A percentile compares a stretch with the other conserved stretches of the same genome.
These are phyloP conservation scores for Albatrellus ellisii DNA, from an alignment of 768 basidiomycete species.

Conservation along the genomic window DNA sequence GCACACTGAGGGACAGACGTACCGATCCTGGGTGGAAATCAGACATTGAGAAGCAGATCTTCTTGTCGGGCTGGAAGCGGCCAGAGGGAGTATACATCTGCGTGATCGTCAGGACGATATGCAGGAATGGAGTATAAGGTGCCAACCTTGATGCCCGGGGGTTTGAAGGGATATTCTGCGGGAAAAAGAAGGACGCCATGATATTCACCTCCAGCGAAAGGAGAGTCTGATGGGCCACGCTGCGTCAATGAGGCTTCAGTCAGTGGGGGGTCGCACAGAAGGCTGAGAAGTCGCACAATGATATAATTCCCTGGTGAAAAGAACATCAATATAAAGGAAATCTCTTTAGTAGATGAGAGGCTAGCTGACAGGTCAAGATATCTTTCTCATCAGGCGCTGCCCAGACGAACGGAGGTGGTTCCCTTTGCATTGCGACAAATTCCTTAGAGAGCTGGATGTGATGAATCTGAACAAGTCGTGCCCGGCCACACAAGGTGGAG, in stretches of 20 bases:
- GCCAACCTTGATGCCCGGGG: slow-evolving; percentile 87
- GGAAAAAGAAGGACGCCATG: slow-evolving; percentile 90
- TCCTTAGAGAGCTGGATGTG: slow-evolving; percentile 63
- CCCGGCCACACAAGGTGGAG: slow-evolving; percentile 9
- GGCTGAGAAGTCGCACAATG: slow-evolving; percentile 42
- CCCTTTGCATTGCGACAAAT: slow-evolving; percentile 82
- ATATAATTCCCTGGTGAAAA: slow-evolving; percentile 75
- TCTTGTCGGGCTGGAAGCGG: slow-evolving; percentile 82
- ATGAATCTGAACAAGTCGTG: slow-evolving; percentile 2
- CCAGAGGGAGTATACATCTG: slow-evolving; percentile 90
- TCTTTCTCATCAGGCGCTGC: slow-evolving; percentile 96
- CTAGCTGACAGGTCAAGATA: slow-evolving; percentile 75
- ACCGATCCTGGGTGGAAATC: slow-evolving; percentile 88
- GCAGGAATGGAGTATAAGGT: not conserved
- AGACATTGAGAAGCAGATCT: slow-evolving; percentile 98
- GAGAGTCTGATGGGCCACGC: slow-evolving; percentile 91
- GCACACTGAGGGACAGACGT: not conserved
- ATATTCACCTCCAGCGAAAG: slow-evolving; percentile 87
- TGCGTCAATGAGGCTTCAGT: slow-evolving; percentile 19
- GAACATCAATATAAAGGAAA: slow-evolving; percentile 1
- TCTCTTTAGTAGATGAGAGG: not conserved
- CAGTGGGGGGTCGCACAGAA: not conserved
- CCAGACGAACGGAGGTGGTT: slow-evolving; percentile 94
- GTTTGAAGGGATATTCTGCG: slow-evolving; percentile 91
- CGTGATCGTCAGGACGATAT: slow-evolving; percentile 6